phyloP scores from a whole-genome alignment of 2,329 filamentous ascomycete species.

The Colletotrichum chlorophyti region DNA sequence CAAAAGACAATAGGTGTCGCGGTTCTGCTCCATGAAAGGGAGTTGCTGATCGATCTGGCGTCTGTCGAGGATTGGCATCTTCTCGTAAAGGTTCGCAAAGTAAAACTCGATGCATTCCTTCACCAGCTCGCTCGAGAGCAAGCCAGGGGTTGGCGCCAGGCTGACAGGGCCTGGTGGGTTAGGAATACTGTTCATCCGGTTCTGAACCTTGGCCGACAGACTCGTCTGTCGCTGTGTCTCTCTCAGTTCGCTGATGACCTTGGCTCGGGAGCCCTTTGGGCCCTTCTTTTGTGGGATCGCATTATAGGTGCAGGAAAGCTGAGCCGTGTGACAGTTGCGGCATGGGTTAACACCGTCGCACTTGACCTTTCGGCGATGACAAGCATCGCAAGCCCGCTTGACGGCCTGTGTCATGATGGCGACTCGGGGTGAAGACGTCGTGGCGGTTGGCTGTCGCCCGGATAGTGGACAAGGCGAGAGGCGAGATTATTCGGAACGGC shows the following conservation, averaged over 20 bases:
- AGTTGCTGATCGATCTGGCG: slow-evolving; percentile 64
- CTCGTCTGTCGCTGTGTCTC: slow-evolving; percentile 73
- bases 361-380: slow-evolving; percentile 77
- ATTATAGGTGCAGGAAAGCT: slow-evolving; percentile 76
- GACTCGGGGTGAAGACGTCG: slow-evolving; percentile 8
- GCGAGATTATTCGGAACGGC: not conserved
- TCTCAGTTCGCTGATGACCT: slow-evolving; percentile 76
- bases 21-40: slow-evolving; percentile 66
- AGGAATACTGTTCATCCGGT: slow-evolving; percentile 62
- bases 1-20: slow-evolving; percentile 69
- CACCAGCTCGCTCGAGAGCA: slow-evolving; percentile 67
- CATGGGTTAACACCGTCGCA: slow-evolving; percentile 76
- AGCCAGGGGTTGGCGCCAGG: slow-evolving; percentile 62
- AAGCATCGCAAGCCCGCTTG: slow-evolving; percentile 74
- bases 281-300: slow-evolving; percentile 79
- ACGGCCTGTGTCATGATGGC: slow-evolving; percentile 56
- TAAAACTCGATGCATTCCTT: slow-evolving; percentile 73
- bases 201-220: slow-evolving; percentile 67
- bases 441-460: slow-evolving; percentile 1
- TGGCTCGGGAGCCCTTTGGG: slow-evolving; percentile 76
- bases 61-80: slow-evolving; percentile 68
- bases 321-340: slow-evolving; percentile 72
- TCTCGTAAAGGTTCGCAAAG: slow-evolving; percentile 70
- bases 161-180: slow-evolving; percentile 54
- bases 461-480: not conserved